Evolutionary conservation across 371 early-diverging fungal species (phyloP), one percentile per base, ranked within the genome.

Genomic region (Saksenaea vasiformis): DNA sequence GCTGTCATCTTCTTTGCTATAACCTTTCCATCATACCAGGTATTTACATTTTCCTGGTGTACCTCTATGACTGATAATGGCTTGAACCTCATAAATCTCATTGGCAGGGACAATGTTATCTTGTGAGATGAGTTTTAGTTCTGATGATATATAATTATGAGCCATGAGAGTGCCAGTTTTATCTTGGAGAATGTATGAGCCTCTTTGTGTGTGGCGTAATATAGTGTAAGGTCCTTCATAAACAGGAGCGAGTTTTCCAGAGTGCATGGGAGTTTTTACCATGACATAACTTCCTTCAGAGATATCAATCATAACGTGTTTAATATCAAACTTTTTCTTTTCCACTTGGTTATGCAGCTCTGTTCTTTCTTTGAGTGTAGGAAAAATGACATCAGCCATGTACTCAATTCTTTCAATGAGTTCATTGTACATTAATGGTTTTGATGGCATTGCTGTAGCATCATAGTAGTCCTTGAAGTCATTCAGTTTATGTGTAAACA

Each of bases 151-250:
- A 37, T 60, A 70, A 14, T 67, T 44, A 5, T 62, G n/a, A 31
- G 31, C 27, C 17, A 66, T 24, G 4, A 67, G 22, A 11, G 44
- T 22, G 2, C 67, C 62, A 39, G 47, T 34, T 53, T 62, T 58
- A 17, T 67, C 62, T 31, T 47, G 39, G 5, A 67, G 17, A 0
- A 59, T 60, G 47, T 69, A 69, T 14, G 54, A 54, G 13, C 65
- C 67, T 37, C 56, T 66, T 43, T 28, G 5, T 0, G 60, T 72
- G 36, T 59, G 41, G 24, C 67, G 27, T 5, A 66, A 60, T 1
- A 69, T 62, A 13, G 55, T 55, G 44, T 56, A 69, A 1, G 66
- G 67, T 37, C 65, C 69, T 58, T 34, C 41, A 64, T 58, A 64
- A 9, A 9, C 15, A 31, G 58, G 58, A 14, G 35, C 60, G 37